Evolutionary conservation across 2,329 filamentous ascomycete genomes (phyloP).

Genomic region (Alternaria dauci): DNA sequence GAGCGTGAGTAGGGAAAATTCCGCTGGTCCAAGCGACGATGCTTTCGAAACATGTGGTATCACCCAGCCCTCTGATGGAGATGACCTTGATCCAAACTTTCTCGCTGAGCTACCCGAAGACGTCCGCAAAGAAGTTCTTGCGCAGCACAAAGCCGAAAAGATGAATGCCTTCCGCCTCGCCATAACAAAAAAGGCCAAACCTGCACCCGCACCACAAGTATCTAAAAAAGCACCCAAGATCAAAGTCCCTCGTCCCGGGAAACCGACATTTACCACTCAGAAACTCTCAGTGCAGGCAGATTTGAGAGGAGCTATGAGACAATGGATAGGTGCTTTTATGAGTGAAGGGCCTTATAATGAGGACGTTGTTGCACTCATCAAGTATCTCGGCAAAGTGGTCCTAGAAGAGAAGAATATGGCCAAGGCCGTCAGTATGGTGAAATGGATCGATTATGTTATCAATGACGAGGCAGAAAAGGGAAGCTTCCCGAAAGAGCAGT

Average conservation of each 20-base stretch:
- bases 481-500: neutral
- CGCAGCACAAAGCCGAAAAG: constrained; percentile 66
- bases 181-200: constrained; percentile 38
- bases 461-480: constrained; percentile 21
- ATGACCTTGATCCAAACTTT: constrained; percentile 65
- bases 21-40: constrained; percentile 29
- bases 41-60: constrained; percentile 33
- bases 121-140: constrained; percentile 70
- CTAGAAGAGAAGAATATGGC: constrained; percentile 77
- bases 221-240: constrained; percentile 21
- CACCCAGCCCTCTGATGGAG: constrained; percentile 4
- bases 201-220: constrained; percentile 29
- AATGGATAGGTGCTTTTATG: constrained; percentile 78
- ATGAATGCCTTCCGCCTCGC: constrained; percentile 39
- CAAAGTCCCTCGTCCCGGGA: constrained; percentile 60
- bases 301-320: constrained; percentile 75
- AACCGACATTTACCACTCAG: constrained; percentile 69
- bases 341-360: constrained; percentile 78
- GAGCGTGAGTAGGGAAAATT: constrained; percentile 19
- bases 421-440: constrained; percentile 74
- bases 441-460: constrained; percentile 65
- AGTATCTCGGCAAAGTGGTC: constrained; percentile 77
- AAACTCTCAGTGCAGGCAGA: constrained; percentile 66
- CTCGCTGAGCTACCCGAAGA: constrained; percentile 85
- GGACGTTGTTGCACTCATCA: constrained; percentile 77